These are phyloP conservation scores for Solanum piurae DNA, from an alignment of 257 asterid species.

Conservation along the genomic window DNA sequence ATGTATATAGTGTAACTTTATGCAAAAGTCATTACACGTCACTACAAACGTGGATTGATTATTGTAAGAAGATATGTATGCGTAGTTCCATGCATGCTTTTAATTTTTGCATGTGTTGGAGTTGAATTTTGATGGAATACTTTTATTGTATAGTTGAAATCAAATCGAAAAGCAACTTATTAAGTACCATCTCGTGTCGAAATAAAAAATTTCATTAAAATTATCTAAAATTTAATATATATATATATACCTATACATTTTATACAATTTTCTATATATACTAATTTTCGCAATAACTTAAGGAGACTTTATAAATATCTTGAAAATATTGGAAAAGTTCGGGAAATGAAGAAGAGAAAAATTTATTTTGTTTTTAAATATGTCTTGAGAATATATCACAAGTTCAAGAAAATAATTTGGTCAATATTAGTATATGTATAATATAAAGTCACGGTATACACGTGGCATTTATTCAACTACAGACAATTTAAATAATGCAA, in stretches of 20 bases:
- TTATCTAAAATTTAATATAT: too few relatives aligned
- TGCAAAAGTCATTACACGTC: neutral
- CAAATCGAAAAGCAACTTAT: neutral
- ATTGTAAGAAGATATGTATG: neutral
- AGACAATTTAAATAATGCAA: neutral
- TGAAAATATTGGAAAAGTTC: neutral
- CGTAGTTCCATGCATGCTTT: neutral
- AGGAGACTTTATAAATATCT: neutral
- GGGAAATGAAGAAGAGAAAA: too few relatives aligned
- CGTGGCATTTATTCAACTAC: neutral
- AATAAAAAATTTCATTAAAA: too few relatives aligned
- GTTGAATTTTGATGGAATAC: neutral
- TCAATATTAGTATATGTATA: too few relatives aligned
- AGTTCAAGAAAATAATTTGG: too few relatives aligned
- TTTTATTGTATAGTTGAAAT: neutral
- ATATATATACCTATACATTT: too few relatives aligned
- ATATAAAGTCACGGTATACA: too few relatives aligned
- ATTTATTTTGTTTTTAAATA: too few relatives aligned
- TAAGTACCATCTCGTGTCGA: neutral
- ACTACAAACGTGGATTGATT: neutral
- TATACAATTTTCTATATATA: too few relatives aligned
- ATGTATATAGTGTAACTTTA: neutral
- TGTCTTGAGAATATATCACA: too few relatives aligned
- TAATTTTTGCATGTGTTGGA: too few relatives aligned
- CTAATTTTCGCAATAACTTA: neutral